phyloP scores from a whole-genome alignment of 805 yeast species.

The Metschnikowia matae region DNA sequence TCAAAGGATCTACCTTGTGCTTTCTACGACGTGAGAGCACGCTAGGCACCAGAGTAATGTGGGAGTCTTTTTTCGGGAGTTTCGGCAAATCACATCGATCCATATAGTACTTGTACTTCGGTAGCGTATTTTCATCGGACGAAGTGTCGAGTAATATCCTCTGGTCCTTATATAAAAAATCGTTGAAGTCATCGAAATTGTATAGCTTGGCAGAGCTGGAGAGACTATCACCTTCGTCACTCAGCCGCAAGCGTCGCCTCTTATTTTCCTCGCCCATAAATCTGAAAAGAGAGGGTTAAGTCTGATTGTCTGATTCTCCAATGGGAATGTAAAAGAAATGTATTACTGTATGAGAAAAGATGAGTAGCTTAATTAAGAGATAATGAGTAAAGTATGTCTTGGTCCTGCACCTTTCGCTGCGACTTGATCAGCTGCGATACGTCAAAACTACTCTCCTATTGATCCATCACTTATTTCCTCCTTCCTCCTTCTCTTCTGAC shows the following conservation, averaged over 20 bases:
- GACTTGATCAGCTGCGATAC: not conserved
- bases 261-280: constrained; percentile 9
- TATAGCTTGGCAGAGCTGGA: constrained; percentile 20
- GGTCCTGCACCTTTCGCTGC: constrained; percentile 1
- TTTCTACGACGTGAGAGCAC: constrained; percentile 22
- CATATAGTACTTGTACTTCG: constrained; percentile 13
- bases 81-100: constrained; percentile 7
- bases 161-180: constrained; percentile 20
- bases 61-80: not conserved
- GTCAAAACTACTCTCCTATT: not conserved
- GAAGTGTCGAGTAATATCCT: constrained; percentile 16
- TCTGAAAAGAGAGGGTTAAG: too few relatives aligned
- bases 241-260: constrained; percentile 29
- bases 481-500: not conserved
- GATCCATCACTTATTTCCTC: not conserved
- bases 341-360: too few relatives aligned
- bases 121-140: constrained; percentile 1
- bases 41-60: not conserved
- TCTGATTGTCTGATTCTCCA: too few relatives aligned
- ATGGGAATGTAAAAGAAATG: too few relatives aligned
- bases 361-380: too few relatives aligned
- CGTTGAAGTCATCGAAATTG: constrained; percentile 32
- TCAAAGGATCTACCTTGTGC: constrained; percentile 36
- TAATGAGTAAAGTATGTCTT: not conserved
- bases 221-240: constrained; percentile 12